Percentiles rank a stretch among this genome's conserved stretches.
Evolutionary conservation across 1,284 basidiomycete genomes (phyloP).

Genomic region (Boletus hoseneyae): DNA sequence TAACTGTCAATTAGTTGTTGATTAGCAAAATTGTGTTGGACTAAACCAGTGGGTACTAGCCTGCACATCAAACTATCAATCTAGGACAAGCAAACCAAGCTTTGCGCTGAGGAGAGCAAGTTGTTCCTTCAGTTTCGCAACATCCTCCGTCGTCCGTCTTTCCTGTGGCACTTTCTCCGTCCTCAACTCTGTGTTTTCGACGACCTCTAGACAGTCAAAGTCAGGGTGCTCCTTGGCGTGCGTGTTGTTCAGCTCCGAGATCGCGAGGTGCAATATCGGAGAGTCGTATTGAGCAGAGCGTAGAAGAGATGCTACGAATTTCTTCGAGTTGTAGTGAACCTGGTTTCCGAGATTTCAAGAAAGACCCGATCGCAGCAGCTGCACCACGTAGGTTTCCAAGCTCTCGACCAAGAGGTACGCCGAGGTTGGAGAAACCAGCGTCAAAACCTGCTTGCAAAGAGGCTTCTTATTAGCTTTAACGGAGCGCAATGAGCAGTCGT

Average conservation of each 20-base stretch:
- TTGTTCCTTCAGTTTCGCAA: slow-evolving; percentile 40
- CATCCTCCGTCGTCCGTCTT: slow-evolving; percentile 37
- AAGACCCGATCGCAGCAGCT: slow-evolving; percentile 56
- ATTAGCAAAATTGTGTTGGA: too few species aligned
- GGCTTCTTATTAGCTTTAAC: too few species aligned
- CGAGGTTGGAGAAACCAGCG: slow-evolving; percentile 68
- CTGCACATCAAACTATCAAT: too few species aligned
- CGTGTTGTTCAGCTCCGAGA: slow-evolving; percentile 63
- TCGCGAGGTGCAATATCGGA: slow-evolving; percentile 68
- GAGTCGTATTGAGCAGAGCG: slow-evolving; percentile 55
- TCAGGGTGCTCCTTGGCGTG: slow-evolving; percentile 66
- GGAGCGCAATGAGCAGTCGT: too few species aligned
- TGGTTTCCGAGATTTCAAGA: slow-evolving; percentile 37
- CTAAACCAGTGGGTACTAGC: too few species aligned
- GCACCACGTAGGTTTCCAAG: slow-evolving; percentile 70
- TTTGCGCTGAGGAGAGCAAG: slow-evolving; percentile 35
- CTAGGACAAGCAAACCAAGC: slow-evolving; percentile 31
- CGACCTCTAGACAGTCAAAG: slow-evolving; percentile 20
- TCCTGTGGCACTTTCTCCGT: slow-evolving; percentile 10
- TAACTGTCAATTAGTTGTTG: too few species aligned
- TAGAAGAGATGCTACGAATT: slow-evolving; percentile 47
- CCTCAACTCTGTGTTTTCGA: too few species aligned
- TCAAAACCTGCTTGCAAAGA: slow-evolving; percentile 82
- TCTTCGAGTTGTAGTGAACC: slow-evolving; percentile 34
- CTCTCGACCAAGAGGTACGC: slow-evolving; percentile 70